Base-by-base conservation (phyloP, 768 basidiomycete species). In the Kondoa malvinella region DNA sequence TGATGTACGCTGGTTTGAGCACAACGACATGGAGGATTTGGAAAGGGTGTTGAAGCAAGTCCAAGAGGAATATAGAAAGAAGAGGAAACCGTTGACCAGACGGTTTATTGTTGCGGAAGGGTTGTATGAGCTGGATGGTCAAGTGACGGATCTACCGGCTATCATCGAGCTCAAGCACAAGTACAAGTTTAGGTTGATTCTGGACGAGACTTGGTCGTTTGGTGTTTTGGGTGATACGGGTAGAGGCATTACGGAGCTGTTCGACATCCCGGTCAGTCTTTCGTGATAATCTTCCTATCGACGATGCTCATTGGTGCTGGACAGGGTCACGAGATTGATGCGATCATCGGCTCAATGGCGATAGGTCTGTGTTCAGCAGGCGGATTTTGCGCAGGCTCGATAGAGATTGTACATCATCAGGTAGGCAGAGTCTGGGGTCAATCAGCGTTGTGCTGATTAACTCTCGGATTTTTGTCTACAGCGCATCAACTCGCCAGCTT, bases 91-190 rank as follows among this genome's bases (percentile, higher is more conserved):
- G 0, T 79, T 96, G 73, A 95, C 91, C 0, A 82, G 92, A 68
- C 82, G 89, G 31, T 99, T 97, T 76, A 97, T 97, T 75, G 83
- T 99, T 64, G 92, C 94, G 0, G 95, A 97, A 75, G 95, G 95
- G 56, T 86, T 99, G 58, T 97, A 95, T 74, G 91, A 96, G 77
- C 87, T 86, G 74, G 91, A 96, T 73, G 95, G 92, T 14, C 84
- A 83, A 68, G 90, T 97, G 84, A 81, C 86, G 64, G 92, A 99
- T 78, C 77, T 99, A 34, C 92, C 94, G 2, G 89, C 87, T 75
- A 80, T 97, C 68, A 86, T 96, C 69, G 92, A 95, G 75, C 81
- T 99, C 61, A 99, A 97, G 80, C 79, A 83, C 73, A 92, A 92
- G 78, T 89, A 89, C 83, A 97, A 97, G 78, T 96, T 92, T 76